Evolutionary conservation across 192 early-diverging fungal species (phyloP).

Genomic region (Podila epigama): DNA sequence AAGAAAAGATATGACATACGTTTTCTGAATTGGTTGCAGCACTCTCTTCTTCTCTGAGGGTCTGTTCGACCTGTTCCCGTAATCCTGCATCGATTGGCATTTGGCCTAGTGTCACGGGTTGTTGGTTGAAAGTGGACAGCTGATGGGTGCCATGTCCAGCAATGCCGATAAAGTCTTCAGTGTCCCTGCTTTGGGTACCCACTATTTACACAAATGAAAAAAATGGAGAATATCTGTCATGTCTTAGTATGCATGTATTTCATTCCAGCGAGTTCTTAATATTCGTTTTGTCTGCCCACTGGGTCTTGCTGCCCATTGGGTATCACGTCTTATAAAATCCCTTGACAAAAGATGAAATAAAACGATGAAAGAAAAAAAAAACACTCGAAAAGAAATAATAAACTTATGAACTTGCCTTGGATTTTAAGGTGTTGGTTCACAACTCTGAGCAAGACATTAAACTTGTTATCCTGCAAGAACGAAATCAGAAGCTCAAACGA

Average conservation of each 20-base stretch:
- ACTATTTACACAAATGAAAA: not conserved
- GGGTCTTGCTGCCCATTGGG: too few species aligned
- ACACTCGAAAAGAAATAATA: not conserved
- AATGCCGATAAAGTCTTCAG: conserved; percentile 74
- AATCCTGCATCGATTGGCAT: conserved; percentile 75
- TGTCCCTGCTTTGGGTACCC: conserved; percentile 42
- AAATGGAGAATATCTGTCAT: not conserved
- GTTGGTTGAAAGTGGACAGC: conserved; percentile 83
- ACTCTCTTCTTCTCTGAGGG: conserved; percentile 71
- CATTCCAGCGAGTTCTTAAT: too few species aligned
- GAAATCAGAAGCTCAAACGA: conserved; percentile 89
- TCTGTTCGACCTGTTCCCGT: conserved; percentile 83
- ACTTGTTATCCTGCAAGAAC: conserved; percentile 93
- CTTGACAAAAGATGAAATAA: not conserved
- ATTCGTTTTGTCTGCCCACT: too few species aligned
- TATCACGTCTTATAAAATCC: not conserved
- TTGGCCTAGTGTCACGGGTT: conserved; percentile 77
- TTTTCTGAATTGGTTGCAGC: conserved; percentile 7
- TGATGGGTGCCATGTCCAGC: conserved; percentile 74
- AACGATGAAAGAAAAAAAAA: not conserved
- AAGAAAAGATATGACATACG: not conserved
- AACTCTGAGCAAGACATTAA: conserved; percentile 85
- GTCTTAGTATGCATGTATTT: too few species aligned
- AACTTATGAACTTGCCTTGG: conserved; percentile 46
- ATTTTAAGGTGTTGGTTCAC: conserved; percentile 94